Evolutionary conservation across 2,329 filamentous ascomycete species (phyloP).

Genomic region (Ceratocystis smalleyi): DNA sequence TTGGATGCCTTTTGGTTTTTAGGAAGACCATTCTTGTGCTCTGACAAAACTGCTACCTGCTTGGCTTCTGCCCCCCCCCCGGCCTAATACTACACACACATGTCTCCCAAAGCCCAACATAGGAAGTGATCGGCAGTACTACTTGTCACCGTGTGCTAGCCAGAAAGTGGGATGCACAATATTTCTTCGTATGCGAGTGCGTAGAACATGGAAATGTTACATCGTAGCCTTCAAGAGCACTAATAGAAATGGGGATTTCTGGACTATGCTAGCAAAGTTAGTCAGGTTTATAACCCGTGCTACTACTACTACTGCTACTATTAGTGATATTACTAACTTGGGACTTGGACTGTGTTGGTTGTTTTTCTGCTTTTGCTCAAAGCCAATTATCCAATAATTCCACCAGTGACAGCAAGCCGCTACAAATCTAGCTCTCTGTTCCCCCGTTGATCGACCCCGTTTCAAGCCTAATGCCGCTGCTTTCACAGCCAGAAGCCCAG

Average conservation of each 20-base stretch:
- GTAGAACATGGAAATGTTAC: constrained; percentile 3
- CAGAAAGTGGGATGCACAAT: constrained; percentile 3
- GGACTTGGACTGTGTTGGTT: background rate
- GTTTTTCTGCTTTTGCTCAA: background rate
- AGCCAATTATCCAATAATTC: too few species aligned
- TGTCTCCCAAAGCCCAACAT: background rate
- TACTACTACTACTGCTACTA: too few species aligned
- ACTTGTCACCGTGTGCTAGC: background rate
- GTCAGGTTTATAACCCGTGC: too few species aligned
- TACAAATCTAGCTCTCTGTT: too few species aligned
- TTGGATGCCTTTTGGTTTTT: background rate
- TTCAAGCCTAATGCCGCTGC: background rate
- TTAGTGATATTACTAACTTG: too few species aligned
- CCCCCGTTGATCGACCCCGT: background rate
- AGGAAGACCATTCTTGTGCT: background rate
- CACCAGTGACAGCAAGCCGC: too few species aligned
- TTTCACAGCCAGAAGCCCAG: background rate
- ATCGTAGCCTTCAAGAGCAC: background rate
- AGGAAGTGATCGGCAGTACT: background rate
- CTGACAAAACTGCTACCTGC: background rate
- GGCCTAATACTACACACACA: background rate
- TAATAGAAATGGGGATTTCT: background rate
- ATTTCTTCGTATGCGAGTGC: background rate
- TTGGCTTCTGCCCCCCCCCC: background rate
- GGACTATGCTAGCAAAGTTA: background rate